A percentile compares a stretch with the other conserved stretches of the same genome.
phyloP scores from a whole-genome alignment of 345 rosid species.

The Citrus cavaleriei region DNA sequence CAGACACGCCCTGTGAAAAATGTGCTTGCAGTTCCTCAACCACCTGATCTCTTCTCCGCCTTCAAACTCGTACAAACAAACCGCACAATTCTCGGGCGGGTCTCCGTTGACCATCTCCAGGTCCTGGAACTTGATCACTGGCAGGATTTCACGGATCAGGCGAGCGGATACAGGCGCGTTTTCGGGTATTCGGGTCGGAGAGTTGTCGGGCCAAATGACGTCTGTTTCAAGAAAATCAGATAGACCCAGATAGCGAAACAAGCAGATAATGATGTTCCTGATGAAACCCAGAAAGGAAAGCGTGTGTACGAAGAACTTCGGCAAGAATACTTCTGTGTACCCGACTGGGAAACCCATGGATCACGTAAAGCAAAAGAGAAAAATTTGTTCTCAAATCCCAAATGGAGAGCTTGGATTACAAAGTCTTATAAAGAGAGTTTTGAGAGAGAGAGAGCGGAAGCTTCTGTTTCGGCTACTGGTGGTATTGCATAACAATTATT shows the following conservation, averaged over 20 bases:
- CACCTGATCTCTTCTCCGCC: slow-evolving; percentile 74
- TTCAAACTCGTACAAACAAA: slow-evolving; percentile 76
- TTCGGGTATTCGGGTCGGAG: slow-evolving; percentile 31
- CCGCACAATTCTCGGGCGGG: slow-evolving; percentile 71
- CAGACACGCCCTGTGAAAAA: slow-evolving; percentile 74
- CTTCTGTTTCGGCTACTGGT: slow-evolving; percentile 23
- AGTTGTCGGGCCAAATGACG: slow-evolving; percentile 41
- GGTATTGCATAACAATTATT: neutral
- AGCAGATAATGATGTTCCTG: slow-evolving; percentile 43
- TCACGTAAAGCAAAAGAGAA: neutral
- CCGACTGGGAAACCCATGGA: slow-evolving; percentile 86
- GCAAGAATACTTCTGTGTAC: slow-evolving; percentile 69
- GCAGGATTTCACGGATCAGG: slow-evolving; percentile 77
- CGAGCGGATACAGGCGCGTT: slow-evolving; percentile 59
- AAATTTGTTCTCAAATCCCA: neutral
- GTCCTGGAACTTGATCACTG: slow-evolving; percentile 59
- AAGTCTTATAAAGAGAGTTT: slow-evolving; percentile 5
- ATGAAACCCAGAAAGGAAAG: slow-evolving; percentile 64
- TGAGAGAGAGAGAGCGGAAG: slow-evolving; percentile 14
- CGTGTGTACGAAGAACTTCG: slow-evolving; percentile 61
- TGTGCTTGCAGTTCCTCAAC: slow-evolving; percentile 73
- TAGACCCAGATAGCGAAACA: slow-evolving; percentile 61
- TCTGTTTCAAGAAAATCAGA: slow-evolving; percentile 78
- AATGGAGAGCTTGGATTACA: neutral
- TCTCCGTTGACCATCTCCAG: slow-evolving; percentile 33